Percentiles rank a stretch among this genome's conserved stretches.
Evolutionary conservation across 2,329 filamentous ascomycete genomes (phyloP).

Genomic region (Fusarium oxysporum): DNA sequence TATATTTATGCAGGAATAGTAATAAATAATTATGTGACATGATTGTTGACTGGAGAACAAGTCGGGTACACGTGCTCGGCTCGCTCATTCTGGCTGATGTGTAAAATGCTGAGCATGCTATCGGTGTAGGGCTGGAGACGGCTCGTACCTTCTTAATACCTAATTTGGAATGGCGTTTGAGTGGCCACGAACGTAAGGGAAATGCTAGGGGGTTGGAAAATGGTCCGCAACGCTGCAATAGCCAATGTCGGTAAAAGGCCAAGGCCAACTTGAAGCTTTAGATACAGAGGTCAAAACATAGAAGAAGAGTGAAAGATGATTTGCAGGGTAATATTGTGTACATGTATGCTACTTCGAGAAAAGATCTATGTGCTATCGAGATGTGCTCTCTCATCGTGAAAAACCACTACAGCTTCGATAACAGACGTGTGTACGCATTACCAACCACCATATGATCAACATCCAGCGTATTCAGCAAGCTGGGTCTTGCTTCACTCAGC

Average conservation of each 20-base stretch:
- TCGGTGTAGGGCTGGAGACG: too few relatives aligned
- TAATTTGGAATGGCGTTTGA: fast-evolving
- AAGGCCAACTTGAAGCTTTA: fast-evolving
- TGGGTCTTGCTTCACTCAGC: constrained; percentile 42
- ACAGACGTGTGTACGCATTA: neutral
- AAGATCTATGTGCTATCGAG: neutral
- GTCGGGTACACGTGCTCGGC: too few relatives aligned
- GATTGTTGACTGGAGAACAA: too few relatives aligned
- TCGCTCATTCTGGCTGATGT: too few relatives aligned
- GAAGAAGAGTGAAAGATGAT: too few relatives aligned
- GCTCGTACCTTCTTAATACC: neutral
- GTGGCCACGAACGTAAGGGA: too few relatives aligned
- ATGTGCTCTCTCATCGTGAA: fast-evolving
- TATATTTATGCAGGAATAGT: too few relatives aligned
- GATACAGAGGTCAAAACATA: fast-evolving
- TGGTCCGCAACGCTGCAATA: fast-evolving
- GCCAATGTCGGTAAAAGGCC: neutral
- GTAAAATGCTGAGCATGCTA: too few relatives aligned
- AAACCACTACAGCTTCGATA: constrained; percentile 29
- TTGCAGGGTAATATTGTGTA: neutral
- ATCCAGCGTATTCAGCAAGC: constrained; percentile 47
- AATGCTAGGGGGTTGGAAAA: fast-evolving
- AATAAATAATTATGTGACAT: too few relatives aligned
- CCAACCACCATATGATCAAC: constrained; percentile 46
- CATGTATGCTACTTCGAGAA: neutral